Percentiles rank a stretch among this genome's conserved stretches.
Evolutionary conservation across 2,329 filamentous ascomycete genomes (phyloP).

Genomic region (Hypoxylon sp.): DNA sequence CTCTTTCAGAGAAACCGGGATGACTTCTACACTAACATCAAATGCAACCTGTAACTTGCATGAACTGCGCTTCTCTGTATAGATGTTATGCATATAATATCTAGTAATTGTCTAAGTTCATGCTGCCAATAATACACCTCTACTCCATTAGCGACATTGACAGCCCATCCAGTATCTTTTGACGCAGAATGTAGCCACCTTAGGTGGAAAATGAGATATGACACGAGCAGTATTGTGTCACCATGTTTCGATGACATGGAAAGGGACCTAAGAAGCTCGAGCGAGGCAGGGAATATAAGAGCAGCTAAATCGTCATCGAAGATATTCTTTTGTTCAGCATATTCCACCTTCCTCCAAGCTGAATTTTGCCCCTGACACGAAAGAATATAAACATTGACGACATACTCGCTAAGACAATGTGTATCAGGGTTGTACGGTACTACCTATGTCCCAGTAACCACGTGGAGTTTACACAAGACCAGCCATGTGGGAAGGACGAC

Average conservation of each 20-base stretch:
- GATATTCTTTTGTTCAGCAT: background rate
- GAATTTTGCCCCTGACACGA: background rate
- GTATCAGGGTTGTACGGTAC: background rate
- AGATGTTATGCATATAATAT: background rate
- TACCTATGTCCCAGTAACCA: conserved; percentile 13
- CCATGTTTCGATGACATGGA: background rate
- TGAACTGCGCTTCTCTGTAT: background rate
- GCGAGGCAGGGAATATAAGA: conserved; percentile 4
- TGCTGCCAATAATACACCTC: background rate
- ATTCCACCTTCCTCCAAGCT: background rate
- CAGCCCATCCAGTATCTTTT: background rate
- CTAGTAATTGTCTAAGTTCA: background rate
- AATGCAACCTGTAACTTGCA: background rate
- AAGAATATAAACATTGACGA: background rate
- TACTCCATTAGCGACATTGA: background rate
- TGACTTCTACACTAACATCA: background rate
- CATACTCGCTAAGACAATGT: conserved; percentile 6
- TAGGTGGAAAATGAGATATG: conserved; percentile 17
- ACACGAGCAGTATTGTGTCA: background rate
- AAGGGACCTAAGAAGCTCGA: background rate
- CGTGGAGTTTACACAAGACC: conserved; percentile 13
- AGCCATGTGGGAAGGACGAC: background rate
- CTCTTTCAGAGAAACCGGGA: background rate
- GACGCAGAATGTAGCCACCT: background rate
- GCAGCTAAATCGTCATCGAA: background rate